These are phyloP conservation scores for Hsuehochloa calcarea DNA, from an alignment of 176 grass and related monocot species.

Conservation along the genomic window DNA sequence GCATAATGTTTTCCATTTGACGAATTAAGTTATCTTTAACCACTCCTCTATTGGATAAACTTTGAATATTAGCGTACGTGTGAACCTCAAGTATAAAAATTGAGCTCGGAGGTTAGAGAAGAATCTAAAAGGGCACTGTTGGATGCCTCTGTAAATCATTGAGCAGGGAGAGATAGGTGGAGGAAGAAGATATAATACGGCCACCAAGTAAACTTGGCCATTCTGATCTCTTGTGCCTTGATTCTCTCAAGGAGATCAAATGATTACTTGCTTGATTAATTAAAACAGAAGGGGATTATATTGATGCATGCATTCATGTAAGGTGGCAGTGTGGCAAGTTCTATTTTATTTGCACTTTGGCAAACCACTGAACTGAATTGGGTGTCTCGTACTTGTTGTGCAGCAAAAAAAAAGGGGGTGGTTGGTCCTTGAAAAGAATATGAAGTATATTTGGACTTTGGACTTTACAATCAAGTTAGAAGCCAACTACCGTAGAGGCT, in stretches of 20 bases:
- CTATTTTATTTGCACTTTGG: not conserved
- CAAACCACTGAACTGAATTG: not conserved
- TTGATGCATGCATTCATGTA: not conserved
- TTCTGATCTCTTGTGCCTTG: not conserved
- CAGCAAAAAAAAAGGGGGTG: not conserved
- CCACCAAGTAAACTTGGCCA: not conserved
- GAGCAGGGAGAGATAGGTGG: not conserved
- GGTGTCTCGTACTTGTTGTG: not conserved
- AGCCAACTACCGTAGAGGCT: not conserved
- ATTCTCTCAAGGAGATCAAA: constrained; percentile 18
- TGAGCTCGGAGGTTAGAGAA: constrained; percentile 8
- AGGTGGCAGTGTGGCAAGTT: constrained; percentile 14
- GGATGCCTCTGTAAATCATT: constrained; percentile 4
- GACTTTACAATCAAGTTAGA: not conserved
- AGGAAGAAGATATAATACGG: not conserved
- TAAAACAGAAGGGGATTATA: not conserved
- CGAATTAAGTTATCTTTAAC: constrained; percentile 4
- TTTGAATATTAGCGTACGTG: not conserved
- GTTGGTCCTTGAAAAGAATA: not conserved
- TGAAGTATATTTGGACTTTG: constrained; percentile 24
- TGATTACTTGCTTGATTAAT: constrained; percentile 30
- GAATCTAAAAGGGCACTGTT: constrained; percentile 3
- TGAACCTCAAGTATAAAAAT: not conserved
- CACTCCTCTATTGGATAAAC: not conserved
- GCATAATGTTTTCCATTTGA: not conserved